These are phyloP conservation scores for Arachis stenosperma DNA, from an alignment of 306 rosid genomes.

Conservation along the genomic window DNA sequence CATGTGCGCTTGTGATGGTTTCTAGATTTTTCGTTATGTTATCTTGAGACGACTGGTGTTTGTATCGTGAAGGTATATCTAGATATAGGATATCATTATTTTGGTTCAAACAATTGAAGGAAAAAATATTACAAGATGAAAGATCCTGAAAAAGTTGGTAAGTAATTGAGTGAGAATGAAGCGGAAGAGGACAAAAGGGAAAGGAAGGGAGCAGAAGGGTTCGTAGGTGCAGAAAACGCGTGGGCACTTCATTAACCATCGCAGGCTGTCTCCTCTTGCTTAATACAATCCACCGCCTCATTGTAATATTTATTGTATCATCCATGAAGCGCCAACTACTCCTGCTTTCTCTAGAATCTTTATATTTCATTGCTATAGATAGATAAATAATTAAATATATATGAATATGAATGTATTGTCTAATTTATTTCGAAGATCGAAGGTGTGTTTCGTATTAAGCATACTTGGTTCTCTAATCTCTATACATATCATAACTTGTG, in stretches of 20 bases:
- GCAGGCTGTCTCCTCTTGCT: constrained; percentile 27
- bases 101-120: too few species aligned
- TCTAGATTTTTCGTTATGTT: background rate
- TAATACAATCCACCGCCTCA: constrained; percentile 25
- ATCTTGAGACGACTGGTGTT: background rate
- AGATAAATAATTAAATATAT: too few species aligned
- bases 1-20: background rate
- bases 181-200: constrained; percentile 36
- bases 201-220: constrained; percentile 19
- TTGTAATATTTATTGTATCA: background rate
- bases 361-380: too few species aligned
- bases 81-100: too few species aligned
- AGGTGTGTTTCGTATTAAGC: too few species aligned
- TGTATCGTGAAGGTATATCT: background rate
- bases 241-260: constrained; percentile 22
- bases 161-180: background rate
- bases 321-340: background rate
- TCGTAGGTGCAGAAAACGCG: constrained; percentile 36
- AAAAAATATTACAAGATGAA: background rate
- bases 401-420: too few species aligned
- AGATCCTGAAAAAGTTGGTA: background rate
- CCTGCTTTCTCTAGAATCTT: background rate
- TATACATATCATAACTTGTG: too few species aligned
- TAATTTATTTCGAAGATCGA: too few species aligned
- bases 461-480: too few species aligned